Evolutionary conservation across 192 early-diverging fungal genomes (phyloP).

Genomic region (Coemansia sp.): DNA sequence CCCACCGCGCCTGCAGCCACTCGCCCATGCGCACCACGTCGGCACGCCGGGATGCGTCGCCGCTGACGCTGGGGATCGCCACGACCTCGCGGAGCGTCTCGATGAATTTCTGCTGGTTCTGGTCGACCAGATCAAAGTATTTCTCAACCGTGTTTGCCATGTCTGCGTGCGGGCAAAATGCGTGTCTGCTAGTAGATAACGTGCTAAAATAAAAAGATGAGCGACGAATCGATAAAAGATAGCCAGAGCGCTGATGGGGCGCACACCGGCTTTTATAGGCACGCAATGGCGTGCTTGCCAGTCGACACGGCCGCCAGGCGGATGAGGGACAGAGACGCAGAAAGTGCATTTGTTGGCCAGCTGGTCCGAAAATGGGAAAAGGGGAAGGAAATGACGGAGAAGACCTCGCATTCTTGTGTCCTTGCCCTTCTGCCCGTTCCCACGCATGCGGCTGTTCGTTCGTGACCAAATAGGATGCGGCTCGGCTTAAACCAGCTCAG

Average conservation of each 20-base stretch:
- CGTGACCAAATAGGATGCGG: neutral
- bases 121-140: conserved; percentile 74
- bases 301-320: neutral
- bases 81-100: conserved; percentile 85
- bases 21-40: conserved; percentile 90
- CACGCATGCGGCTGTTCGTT: neutral
- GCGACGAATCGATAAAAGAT: neutral
- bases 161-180: conserved; percentile 7
- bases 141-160: conserved; percentile 55
- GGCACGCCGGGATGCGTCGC: conserved; percentile 69
- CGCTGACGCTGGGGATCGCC: conserved; percentile 81
- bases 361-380: neutral
- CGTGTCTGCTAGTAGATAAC: conserved; percentile 11
- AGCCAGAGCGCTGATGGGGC: neutral
- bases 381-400: neutral
- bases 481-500: neutral
- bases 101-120: conserved; percentile 79
- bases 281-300: neutral
- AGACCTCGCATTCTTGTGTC: neutral
- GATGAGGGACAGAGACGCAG: neutral
- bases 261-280: neutral
- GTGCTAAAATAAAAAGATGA: conserved; percentile 12
- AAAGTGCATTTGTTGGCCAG: too few species aligned
- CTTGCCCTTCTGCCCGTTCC: neutral
- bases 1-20: conserved; percentile 76